phyloP scores from a whole-genome alignment of 345 rosid species.

The Kandelia obovata region DNA sequence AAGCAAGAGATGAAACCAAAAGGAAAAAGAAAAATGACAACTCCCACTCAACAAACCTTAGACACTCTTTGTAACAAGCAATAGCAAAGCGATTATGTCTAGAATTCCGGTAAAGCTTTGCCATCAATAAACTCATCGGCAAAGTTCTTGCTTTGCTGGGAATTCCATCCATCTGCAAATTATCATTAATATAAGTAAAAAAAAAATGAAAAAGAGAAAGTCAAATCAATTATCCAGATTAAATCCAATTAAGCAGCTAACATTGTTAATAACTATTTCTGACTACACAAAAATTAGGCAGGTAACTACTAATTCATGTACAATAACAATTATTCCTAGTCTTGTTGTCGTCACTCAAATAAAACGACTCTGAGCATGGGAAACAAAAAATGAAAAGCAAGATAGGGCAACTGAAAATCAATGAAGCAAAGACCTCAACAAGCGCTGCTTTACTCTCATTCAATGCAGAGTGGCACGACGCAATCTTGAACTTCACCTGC shows the following conservation, averaged over 20 bases:
- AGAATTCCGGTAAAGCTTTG: conserved; percentile 84
- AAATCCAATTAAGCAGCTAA: not conserved
- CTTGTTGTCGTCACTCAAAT: not conserved
- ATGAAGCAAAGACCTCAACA: conserved; percentile 54
- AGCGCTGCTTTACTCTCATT: conserved; percentile 74
- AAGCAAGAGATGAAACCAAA: too few relatives aligned
- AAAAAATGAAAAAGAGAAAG: not conserved
- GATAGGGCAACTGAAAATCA: not conserved
- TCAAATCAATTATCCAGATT: not conserved
- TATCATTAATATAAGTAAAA: not conserved
- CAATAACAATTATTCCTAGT: not conserved
- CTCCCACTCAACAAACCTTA: conserved; percentile 50
- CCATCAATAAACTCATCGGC: conserved; percentile 91
- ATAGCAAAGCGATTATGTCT: conserved; percentile 82
- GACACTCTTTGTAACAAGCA: conserved; percentile 83
- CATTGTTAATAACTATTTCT: not conserved
- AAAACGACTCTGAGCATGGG: not conserved
- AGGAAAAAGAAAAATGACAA: not conserved
- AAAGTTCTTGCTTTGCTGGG: conserved; percentile 87
- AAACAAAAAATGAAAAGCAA: not conserved
- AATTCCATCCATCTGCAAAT: conserved; percentile 77
- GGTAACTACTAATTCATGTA: not conserved
- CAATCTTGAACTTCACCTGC: conserved; percentile 93
- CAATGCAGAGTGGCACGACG: conserved; percentile 75
- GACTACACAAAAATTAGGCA: not conserved